Percentiles rank a stretch among this genome's conserved stretches.
Conservation (phyloP, 768 basidiomycete species). For the Lyophyllum shimeji region DNA sequence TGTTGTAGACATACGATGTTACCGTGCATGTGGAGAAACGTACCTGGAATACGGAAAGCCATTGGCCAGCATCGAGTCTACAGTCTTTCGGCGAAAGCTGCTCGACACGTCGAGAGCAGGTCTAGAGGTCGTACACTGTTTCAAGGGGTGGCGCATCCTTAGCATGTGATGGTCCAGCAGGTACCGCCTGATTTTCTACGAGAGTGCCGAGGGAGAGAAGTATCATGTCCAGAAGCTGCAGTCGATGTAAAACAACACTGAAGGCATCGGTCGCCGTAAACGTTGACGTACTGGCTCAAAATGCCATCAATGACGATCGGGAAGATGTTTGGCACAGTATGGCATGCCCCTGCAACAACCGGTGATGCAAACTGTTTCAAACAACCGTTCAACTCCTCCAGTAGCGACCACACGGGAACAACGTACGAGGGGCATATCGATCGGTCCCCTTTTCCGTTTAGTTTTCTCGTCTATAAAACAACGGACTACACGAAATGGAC, state of each 20-base stretch:
- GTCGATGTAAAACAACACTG: no score
- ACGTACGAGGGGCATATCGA: no score
- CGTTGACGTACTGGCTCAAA: no score
- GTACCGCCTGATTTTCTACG: no score
- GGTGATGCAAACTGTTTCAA: not conserved
- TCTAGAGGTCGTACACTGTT: not conserved
- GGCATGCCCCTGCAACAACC: not conserved
- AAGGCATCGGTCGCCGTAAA: no score
- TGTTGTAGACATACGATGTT: not conserved
- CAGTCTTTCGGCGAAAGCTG: constrained; percentile 11
- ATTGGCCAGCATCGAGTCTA: constrained; percentile 20
- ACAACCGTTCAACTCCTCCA: not conserved
- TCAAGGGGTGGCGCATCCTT: constrained; percentile 2
- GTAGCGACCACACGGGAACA: no score
- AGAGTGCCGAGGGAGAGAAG: no score
- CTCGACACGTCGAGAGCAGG: not conserved
- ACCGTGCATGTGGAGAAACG: not conserved
- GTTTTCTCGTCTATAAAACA: no score
- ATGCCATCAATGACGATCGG: no score
- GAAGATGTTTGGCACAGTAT: not conserved
- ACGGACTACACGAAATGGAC: not conserved
- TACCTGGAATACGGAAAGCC: constrained; percentile 43
- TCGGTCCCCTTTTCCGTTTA: no score
- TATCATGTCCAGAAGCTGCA: no score
- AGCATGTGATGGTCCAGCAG: not conserved